phyloP scores from a whole-genome alignment of 805 yeast genomes.

The Ogataea ganodermae region DNA sequence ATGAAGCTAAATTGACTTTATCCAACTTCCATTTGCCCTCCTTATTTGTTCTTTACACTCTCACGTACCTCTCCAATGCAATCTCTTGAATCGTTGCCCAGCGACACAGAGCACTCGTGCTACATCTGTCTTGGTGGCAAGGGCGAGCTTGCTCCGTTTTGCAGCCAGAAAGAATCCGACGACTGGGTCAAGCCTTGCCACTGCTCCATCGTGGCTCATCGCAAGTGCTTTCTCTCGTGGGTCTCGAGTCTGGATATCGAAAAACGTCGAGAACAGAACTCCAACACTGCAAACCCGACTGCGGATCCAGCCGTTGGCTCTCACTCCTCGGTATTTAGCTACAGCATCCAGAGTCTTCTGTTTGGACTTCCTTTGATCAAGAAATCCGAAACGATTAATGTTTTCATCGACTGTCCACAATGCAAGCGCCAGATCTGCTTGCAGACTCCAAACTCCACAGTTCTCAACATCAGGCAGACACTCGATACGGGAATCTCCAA shows the following conservation, averaged over 20 bases:
- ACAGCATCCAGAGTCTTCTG: constrained; percentile 17
- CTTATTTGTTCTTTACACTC: neutral
- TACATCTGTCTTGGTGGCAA: constrained; percentile 34
- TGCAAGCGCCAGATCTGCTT: constrained; percentile 36
- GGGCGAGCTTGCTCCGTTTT: constrained; percentile 36
- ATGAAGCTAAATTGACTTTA: neutral
- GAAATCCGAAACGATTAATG: constrained; percentile 23
- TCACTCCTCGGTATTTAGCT: constrained; percentile 17
- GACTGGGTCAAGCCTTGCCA: constrained; percentile 48
- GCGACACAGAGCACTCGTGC: constrained; percentile 22
- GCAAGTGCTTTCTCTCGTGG: constrained; percentile 46
- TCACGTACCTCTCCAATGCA: constrained; percentile 17
- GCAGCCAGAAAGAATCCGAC: constrained; percentile 31
- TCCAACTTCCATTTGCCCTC: neutral
- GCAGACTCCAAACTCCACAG: constrained; percentile 25
- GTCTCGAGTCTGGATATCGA: constrained; percentile 34
- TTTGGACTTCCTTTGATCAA: constrained; percentile 21
- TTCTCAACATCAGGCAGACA: constrained; percentile 17
- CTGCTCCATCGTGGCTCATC: constrained; percentile 48
- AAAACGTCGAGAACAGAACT: constrained; percentile 16
- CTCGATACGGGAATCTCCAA: constrained; percentile 17
- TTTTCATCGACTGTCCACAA: constrained; percentile 40
- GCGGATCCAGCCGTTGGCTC: constrained; percentile 1
- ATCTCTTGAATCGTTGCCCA: constrained; percentile 17
- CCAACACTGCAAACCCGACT: constrained; percentile 5